Conservation (phyloP, 108 stramenopile genomes). For the Hondaea fermentalgiana region DNA sequence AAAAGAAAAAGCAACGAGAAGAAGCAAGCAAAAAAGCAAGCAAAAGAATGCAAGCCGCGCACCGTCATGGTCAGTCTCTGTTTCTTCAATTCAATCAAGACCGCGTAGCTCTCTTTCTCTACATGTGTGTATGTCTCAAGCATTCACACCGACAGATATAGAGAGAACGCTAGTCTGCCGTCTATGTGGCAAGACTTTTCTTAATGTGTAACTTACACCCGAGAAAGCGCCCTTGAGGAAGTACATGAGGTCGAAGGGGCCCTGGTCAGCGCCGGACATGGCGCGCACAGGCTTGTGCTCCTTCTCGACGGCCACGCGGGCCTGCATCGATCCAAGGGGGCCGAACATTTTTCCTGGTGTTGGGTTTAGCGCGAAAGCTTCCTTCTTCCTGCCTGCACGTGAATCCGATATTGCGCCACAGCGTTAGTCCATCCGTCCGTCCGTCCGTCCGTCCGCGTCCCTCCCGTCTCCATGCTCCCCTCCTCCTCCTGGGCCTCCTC, state of each 20-base stretch:
- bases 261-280: not conserved
- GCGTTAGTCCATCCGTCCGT: too few species aligned
- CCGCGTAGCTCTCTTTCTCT: not conserved
- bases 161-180: not conserved
- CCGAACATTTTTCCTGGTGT: not conserved
- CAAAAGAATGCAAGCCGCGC: too few species aligned
- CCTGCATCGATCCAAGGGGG: not conserved
- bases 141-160: not conserved
- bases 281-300: not conserved
- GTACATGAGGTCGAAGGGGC: constrained; percentile 29
- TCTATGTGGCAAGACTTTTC: not conserved
- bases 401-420: too few species aligned
- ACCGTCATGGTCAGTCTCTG: too few species aligned
- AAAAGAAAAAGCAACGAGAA: too few species aligned
- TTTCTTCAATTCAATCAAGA: too few species aligned
- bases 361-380: not conserved
- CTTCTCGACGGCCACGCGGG: not conserved
- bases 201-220: constrained; percentile 22
- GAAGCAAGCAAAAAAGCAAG: too few species aligned
- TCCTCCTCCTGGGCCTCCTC: too few species aligned
- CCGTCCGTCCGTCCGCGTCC: too few species aligned
- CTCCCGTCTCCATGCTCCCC: too few species aligned
- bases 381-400: too few species aligned
- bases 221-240: constrained; percentile 54
- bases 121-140: not conserved